Percentiles rank a stretch among this genome's conserved stretches.
Conservation (phyloP, 148 eudicot genomes). For the Chenopodium suecicum region DNA sequence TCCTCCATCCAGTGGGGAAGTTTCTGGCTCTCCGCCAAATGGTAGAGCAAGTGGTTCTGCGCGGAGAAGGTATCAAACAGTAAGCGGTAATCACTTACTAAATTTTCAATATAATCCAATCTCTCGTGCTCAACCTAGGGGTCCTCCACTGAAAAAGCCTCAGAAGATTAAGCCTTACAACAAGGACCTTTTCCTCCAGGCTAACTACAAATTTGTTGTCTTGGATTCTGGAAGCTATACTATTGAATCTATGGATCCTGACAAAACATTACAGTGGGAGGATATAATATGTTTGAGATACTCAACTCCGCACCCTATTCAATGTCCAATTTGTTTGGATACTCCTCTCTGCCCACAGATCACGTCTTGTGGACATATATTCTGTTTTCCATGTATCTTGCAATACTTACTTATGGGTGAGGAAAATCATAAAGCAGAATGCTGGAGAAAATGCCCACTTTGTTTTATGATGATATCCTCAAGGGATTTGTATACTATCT, state of each 20-base stretch:
- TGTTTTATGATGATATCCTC: constrained; percentile 88
- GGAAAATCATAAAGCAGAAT: constrained; percentile 68
- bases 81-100: constrained; percentile 84
- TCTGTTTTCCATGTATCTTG: constrained; percentile 89
- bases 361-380: constrained; percentile 91
- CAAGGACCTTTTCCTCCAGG: constrained; percentile 95
- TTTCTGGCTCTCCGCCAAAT: constrained; percentile 39
- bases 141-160: constrained; percentile 61
- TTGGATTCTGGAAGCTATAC: constrained; percentile 65
- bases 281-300: constrained; percentile 85
- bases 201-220: constrained; percentile 88
- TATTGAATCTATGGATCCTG: constrained; percentile 75
- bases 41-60: constrained; percentile 46
- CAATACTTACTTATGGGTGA: constrained; percentile 69
- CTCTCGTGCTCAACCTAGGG: constrained; percentile 63
- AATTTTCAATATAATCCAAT: constrained; percentile 94
- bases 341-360: constrained; percentile 91
- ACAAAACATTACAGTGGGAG: constrained; percentile 87
- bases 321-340: constrained; percentile 93
- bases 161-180: constrained; percentile 80
- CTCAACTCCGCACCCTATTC: constrained; percentile 66
- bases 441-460: constrained; percentile 85
- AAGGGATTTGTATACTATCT: constrained; percentile 76
- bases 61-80: constrained; percentile 60
- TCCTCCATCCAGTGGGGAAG: constrained; percentile 33